Evolutionary conservation across 345 rosid species (phyloP), one percentile per base, ranked within the genome.

Genomic region (Eucalyptus rudis): DNA sequence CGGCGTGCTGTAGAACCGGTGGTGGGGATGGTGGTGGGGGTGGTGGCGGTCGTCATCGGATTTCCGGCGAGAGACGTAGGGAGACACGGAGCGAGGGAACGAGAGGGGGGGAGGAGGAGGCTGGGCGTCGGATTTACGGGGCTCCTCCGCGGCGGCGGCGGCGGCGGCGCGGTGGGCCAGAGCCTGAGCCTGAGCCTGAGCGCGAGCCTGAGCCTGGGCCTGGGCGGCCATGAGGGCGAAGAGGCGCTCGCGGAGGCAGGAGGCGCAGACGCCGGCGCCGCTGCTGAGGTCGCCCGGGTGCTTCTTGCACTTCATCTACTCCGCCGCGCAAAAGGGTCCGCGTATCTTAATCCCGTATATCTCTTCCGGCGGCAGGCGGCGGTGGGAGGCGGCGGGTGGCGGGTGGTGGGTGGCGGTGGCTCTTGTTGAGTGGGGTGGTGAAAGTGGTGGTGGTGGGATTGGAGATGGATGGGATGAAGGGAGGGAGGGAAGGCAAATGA

Each of bases 51-150:
- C 15, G 29, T 86, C 40, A 80, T 89, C 90, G 87, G 90, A 71
- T 49, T 87, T 86, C 68, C 94, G 92, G 36, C 95, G 95, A 86
- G 95, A 87, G 15, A 94, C 95, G 90, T 95, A 94, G 59, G 97
- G 98, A 50, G 98, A 95, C 87, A 95, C 99, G 56, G 99, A 96
- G 88, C 95, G 96, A 85, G 99, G 99, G 90, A 96, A 96, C 20
- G 89, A 12, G 13, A 93, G 94, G 62, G 96, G 95, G 13, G 93
- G 93, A 5, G 91, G 88, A 43, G 27, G 88, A 43, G 40, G 49
- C 50, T 54, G 80, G 45, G 87, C 87, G 3, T 87, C 31, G 50
- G 86, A 52, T 86, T 71, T 49, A 33, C 89, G 89, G n/a, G n/a
- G 59, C n/a, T 50, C 89, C 45, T 88, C 56, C 29, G 31, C 20